Evolutionary conservation across 1,284 basidiomycete species (phyloP).

Genomic region (Trichosporon ovoides): DNA sequence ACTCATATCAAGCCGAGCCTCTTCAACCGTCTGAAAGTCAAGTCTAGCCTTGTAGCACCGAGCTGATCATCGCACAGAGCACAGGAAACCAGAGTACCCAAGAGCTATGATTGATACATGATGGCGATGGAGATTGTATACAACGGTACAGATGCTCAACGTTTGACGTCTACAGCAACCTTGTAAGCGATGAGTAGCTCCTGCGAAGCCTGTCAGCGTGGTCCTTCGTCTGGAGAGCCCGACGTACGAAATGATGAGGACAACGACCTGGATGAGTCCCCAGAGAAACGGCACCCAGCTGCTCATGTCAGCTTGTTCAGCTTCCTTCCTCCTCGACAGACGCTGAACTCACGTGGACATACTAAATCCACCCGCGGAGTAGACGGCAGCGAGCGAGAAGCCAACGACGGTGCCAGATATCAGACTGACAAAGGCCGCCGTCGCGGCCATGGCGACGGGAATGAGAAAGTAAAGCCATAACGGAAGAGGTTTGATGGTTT

Average conservation of each 20-base stretch:
- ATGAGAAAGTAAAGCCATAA: constrained; percentile 37
- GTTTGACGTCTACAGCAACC: constrained; percentile 26
- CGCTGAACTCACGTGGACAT: constrained; percentile 66
- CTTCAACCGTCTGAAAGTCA: too few relatives aligned
- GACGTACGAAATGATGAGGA: constrained; percentile 56
- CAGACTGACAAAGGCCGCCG: constrained; percentile 61
- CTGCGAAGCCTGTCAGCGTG: constrained; percentile 15
- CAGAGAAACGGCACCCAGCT: constrained; percentile 79
- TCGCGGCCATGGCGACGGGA: constrained; percentile 30
- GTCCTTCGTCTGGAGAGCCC: background rate
- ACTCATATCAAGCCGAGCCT: too few relatives aligned
- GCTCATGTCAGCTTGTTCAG: constrained; percentile 13
- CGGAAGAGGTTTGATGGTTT: constrained; percentile 29
- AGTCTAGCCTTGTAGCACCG: too few relatives aligned
- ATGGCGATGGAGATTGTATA: constrained; percentile 23
- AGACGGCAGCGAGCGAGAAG: constrained; percentile 64
- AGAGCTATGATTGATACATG: too few relatives aligned
- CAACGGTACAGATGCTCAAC: background rate
- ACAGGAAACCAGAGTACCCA: too few relatives aligned
- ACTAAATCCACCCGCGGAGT: constrained; percentile 61
- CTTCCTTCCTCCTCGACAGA: background rate
- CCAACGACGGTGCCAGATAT: constrained; percentile 66
- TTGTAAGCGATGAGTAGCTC: constrained; percentile 42
- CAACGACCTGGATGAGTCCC: constrained; percentile 62
- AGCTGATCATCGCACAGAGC: too few relatives aligned